Base-by-base conservation (phyloP, 225 moss, liverwort and hornwort species). In the Climacium dendroides region DNA sequence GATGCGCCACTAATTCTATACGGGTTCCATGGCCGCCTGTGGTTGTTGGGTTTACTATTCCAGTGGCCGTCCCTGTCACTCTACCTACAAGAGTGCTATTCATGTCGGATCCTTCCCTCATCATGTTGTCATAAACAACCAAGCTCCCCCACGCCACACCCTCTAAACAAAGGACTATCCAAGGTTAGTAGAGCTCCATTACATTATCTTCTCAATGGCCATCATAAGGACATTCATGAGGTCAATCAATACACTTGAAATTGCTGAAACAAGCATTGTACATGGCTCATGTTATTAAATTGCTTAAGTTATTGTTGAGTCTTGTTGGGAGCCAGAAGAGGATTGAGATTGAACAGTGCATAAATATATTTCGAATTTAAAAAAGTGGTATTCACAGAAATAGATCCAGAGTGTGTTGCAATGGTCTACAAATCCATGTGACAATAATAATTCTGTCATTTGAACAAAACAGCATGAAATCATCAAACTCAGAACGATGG, bases 21-120 rank as follows among this genome's bases (percentile, higher is more conserved):
- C 74, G 74, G 12, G 71, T 55, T 75, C 53, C 53, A 0, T 5
- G 67, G 13, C 5, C 45, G 0, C 58, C 45, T 0, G 59, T 59
- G 12, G 58, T 84, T 16, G 58, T 47, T 19, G 84, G 84, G 1
- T 34, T 84, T 25, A 71, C 73, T 14, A 84, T 1, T 1, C 84
- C 84, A 1, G 3, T 43, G 3, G 30, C 72, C 7, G 72, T 84
- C 10, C 84, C 84, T 11, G 59, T 72, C 1, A 73, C 5, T 73
- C 84, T 10, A 1, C 84, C 84, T 7, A 72, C 3, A 48, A 85
- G 58, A 17, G 60, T 61, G 61, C 61, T 74, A 19, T 48, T 48
- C 19, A 0, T 1, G 2, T 26, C 6, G 0, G 74, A 48, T 50
- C 85, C 84, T 0, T 8, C 59, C 48, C 4, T 73, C 35, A 84